Evolutionary conservation across 2,329 filamentous ascomycete species (phyloP), one percentile per base, ranked within the genome.

Genomic region (Microdochium paspali): DNA sequence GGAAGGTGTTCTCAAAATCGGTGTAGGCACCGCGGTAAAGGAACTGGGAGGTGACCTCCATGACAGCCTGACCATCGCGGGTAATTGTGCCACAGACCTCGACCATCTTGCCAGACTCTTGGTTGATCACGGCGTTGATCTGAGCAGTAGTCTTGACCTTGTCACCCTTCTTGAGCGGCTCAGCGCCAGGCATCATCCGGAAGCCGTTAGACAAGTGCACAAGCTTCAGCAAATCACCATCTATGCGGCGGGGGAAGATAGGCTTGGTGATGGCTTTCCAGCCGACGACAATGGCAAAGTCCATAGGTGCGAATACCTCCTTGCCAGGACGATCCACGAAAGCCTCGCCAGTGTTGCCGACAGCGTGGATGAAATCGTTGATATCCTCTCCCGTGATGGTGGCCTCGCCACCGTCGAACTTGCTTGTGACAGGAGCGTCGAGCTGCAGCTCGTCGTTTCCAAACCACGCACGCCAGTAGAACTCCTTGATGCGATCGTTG

Each of bases 181-280:
- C 84, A 1, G 91, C 93, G 48, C 94, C 93, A 25, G 93, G 90
- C 55, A 97, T 80, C 93, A 98, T 98, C 59, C 93, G 87, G 84
- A 97, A 98, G 52, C 87, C 85, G 66, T 98, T 98, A 44, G 93
- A 97, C 51, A 98, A 71, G 69, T 98, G 93, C 12, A 98, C 91
- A 47, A 98, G 82, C 72, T 95, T 96, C 51, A 98, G 77, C 47
- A 98, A 74, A 63, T 98, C 93, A 54, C 94, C 93, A 58, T 98
- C 93, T 58, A 98, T 97, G 51, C 83, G 88, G 56, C 90, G 84
- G 54, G 93, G 93, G 78, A 98, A 98, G 67, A 98, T 98, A 13
- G 93, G 93, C 77, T 97, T 97, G 10, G 90, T 98, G 61, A 98
- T 98, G 40, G 93, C 93, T 72, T 98, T 97, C 90, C 90, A 96